Percentiles rank a stretch among this genome's conserved stretches.
phyloP scores from a whole-genome alignment of 2,329 filamentous ascomycete genomes.

The Ambrosiella beaveri region DNA sequence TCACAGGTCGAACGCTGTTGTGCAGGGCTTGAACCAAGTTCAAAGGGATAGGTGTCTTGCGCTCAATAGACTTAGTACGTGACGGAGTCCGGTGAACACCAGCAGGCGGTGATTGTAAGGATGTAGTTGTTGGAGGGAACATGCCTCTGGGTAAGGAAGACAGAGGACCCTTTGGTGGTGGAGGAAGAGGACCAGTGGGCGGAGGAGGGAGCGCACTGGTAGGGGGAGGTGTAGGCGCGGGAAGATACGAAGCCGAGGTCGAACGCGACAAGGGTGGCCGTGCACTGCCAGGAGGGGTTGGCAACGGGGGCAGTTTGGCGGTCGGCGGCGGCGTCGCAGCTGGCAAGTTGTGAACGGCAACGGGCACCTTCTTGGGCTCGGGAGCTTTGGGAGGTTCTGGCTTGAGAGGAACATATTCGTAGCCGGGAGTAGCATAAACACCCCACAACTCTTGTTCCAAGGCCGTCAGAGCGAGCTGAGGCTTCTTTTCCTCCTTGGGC shows the following conservation, averaged over 20 bases:
- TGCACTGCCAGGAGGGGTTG: neutral
- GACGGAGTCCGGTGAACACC: neutral
- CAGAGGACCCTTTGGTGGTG: neutral
- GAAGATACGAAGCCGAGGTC: slow-evolving; percentile 2
- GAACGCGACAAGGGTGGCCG: neutral
- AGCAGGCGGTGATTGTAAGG: neutral
- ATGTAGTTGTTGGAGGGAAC: neutral
- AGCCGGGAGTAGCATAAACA: slow-evolving; percentile 3
- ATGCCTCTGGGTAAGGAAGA: neutral
- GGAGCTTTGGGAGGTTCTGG: neutral
- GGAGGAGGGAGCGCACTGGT: slow-evolving; percentile 1
- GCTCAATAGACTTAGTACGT: slow-evolving; percentile 1
- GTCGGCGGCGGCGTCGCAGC: neutral
- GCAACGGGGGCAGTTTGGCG: neutral
- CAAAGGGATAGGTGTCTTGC: neutral
- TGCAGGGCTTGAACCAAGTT: neutral
- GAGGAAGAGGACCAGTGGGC: slow-evolving; percentile 1
- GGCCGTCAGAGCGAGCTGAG: neutral
- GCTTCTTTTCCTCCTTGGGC: neutral
- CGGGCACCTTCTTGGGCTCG: neutral
- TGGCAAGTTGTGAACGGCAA: neutral
- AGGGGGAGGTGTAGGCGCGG: slow-evolving; percentile 5
- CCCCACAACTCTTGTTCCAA: slow-evolving; percentile 8
- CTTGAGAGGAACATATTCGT: neutral
- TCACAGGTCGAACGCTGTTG: neutral